phyloP scores from a whole-genome alignment of 2,329 filamentous ascomycete species.

The Salinomyces thailandicus region DNA sequence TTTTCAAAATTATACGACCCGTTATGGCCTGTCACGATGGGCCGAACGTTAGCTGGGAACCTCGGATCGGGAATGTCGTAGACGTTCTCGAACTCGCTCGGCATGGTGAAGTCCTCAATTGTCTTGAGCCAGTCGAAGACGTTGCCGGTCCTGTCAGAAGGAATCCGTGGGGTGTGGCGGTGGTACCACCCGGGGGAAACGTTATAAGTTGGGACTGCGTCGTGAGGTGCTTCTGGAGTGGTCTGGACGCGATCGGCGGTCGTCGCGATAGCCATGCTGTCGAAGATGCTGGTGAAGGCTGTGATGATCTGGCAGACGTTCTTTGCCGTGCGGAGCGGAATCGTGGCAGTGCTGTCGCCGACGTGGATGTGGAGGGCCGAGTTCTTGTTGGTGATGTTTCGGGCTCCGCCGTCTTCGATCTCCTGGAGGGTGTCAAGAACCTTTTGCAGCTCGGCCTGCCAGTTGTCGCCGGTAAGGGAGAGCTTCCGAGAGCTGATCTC shows the following conservation, averaged over 20 bases:
- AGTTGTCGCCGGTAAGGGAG: constrained; percentile 1
- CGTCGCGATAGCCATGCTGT: constrained; percentile 6
- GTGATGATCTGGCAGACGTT: constrained; percentile 10
- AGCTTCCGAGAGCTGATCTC: constrained; percentile 10
- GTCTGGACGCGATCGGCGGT: constrained; percentile 1
- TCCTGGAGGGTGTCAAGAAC: constrained; percentile 7
- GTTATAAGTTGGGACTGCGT: constrained; percentile 2
- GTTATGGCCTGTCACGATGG: too few relatives aligned
- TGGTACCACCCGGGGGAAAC: constrained; percentile 6
- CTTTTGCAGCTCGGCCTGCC: constrained; percentile 4
- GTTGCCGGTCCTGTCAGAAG: neutral
- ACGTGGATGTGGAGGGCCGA: constrained; percentile 16
- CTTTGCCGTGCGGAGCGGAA: constrained; percentile 12
- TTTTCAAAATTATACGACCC: constrained; percentile 14
- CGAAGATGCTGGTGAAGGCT: constrained; percentile 12
- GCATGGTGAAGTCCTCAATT: too few relatives aligned
- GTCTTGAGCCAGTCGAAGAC: constrained; percentile 11
- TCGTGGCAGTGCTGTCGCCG: constrained; percentile 3
- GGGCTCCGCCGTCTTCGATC: constrained; percentile 4
- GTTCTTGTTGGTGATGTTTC: constrained; percentile 10
- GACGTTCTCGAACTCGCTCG: too few relatives aligned
- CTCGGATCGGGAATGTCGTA: too few relatives aligned
- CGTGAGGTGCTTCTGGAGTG: neutral
- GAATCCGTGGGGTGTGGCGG: neutral
- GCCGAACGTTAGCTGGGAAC: too few relatives aligned